phyloP scores from a whole-genome alignment of 2,329 filamentous ascomycete genomes.

The Cordyceps tenuipes region DNA sequence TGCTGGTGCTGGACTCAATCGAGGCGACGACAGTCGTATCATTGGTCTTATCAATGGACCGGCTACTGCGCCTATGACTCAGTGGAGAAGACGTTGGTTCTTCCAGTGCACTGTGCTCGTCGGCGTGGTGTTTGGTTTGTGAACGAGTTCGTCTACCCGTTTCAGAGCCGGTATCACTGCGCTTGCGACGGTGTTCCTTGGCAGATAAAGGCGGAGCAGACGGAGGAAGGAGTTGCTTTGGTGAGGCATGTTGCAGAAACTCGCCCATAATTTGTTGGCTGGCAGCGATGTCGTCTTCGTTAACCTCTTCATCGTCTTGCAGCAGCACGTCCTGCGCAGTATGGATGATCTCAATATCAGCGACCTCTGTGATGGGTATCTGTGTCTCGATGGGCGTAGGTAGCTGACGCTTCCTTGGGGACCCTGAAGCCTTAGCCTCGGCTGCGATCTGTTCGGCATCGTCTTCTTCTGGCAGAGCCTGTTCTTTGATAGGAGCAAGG shows the following conservation, averaged over 20 bases:
- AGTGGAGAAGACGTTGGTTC: neutral
- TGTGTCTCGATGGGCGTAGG: slow-evolving; percentile 4
- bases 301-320: neutral
- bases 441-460: neutral
- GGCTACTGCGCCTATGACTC: slow-evolving; percentile 3
- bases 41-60: neutral
- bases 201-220: neutral
- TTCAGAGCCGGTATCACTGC: slow-evolving; percentile 6
- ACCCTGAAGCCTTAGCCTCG: neutral
- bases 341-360: slow-evolving; percentile 16
- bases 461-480: neutral
- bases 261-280: slow-evolving; percentile 24
- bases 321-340: neutral
- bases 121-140: neutral
- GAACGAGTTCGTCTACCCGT: slow-evolving; percentile 8
- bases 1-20: neutral
- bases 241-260: slow-evolving; percentile 20
- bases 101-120: slow-evolving; percentile 26
- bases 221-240: slow-evolving; percentile 8
- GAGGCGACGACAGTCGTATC: neutral
- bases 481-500: neutral
- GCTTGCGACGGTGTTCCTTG: slow-evolving; percentile 4
- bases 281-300: slow-evolving; percentile 13
- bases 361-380: slow-evolving; percentile 14
- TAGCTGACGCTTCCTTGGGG: neutral